Base-by-base conservation (phyloP, 2,329 filamentous ascomycete genomes). In the Ceratocystiopsis sp. region DNA sequence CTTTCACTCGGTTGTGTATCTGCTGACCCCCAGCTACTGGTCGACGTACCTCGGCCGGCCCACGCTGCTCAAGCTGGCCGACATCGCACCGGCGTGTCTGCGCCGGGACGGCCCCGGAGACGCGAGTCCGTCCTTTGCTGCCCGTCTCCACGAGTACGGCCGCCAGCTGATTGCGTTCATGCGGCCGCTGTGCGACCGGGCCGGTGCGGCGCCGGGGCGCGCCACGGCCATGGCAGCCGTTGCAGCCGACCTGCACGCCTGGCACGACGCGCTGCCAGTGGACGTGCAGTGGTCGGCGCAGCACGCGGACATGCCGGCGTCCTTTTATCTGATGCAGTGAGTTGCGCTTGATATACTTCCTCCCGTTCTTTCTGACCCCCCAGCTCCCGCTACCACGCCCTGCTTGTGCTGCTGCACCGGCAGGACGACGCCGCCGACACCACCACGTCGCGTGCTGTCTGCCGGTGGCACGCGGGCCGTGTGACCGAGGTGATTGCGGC, bases 271-370 rank as follows among this genome's bases (percentile, higher is more conserved):
- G 25, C 43, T 49, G 2, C 45, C 47, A 8, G 33, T 25, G 4
- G 40, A 47, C 35, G 38, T 57, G 47, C 54, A 55, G 40, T 57
- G 55, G 4, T 52, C 55, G 4, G 21, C 21, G 21, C 2, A 53
- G 53, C 0, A 53, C 53, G 0, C 56, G 51, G 18, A 16, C 55
- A 54, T 9, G 54, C 54, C 1, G 35, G n/a, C 42, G 34, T 38
- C 39, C 1, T 42, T 38, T 15, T 42, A 35, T 12, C n/a, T 42
- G n/a, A 40, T 38, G 4, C 36, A 40, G 21, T 21, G 8, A 4
- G 21, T 21, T 21, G 21, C 8, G 4, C 21, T 21, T 8, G 21
- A 4, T 21, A 4, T 21, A 8, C 21, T 4, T 21, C 21, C 4
- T 21, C 21, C 8, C 21, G 21, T 8, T 21, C 21, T 21, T 8